Percentiles rank a stretch among this genome's conserved stretches.
Evolutionary conservation across 192 early-diverging fungal genomes (phyloP).

Genomic region (Coemansia sp.): DNA sequence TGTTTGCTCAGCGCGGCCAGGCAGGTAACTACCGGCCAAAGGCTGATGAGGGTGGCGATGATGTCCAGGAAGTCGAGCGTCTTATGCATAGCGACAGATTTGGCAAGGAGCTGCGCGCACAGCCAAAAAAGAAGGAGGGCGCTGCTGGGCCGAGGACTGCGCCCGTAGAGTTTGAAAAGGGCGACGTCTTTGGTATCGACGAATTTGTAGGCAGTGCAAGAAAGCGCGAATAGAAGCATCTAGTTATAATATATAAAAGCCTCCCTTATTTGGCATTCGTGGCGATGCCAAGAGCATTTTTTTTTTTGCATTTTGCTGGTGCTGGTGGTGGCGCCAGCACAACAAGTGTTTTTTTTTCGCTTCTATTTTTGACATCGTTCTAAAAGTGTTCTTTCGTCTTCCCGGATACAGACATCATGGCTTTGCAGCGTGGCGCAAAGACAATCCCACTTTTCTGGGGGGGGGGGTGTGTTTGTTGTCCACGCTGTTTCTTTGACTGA

Average conservation of each 20-base stretch:
- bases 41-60: slow-evolving; percentile 61
- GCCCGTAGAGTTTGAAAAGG: slow-evolving; percentile 96
- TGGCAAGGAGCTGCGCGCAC: slow-evolving; percentile 58
- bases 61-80: slow-evolving; percentile 58
- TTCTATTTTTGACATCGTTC: not conserved
- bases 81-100: slow-evolving; percentile 73
- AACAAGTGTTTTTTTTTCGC: too few species aligned
- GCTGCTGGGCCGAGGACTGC: slow-evolving; percentile 62
- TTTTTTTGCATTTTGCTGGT: too few species aligned
- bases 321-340: too few species aligned
- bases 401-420: not conserved
- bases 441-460: slow-evolving; percentile 1
- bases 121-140: slow-evolving; percentile 20
- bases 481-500: not conserved
- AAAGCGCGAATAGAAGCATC: slow-evolving; percentile 15
- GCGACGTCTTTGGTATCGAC: slow-evolving; percentile 94
- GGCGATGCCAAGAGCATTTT: too few species aligned
- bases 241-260: too few species aligned
- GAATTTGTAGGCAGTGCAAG: slow-evolving; percentile 81
- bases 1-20: slow-evolving; percentile 70
- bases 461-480: not conserved
- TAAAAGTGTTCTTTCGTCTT: not conserved
- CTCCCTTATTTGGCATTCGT: too few species aligned
- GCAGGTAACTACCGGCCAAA: slow-evolving; percentile 85
- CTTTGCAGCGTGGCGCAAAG: not conserved